Conservation (phyloP, 352 stramenopile genomes). For the Hyaloperonospora arabidopsidis region DNA sequence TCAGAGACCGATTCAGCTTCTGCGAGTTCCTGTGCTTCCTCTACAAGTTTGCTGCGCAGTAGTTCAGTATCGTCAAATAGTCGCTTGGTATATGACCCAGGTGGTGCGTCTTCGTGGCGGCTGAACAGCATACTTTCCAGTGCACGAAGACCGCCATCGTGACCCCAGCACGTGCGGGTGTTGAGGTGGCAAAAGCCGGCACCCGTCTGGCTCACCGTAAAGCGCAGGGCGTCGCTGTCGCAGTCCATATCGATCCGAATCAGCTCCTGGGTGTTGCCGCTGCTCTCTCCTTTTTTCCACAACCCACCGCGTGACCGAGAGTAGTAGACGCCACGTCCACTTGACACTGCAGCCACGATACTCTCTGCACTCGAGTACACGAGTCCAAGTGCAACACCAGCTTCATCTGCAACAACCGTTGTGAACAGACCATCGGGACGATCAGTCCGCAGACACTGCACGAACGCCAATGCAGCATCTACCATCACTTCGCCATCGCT, state of each 20-base stretch:
- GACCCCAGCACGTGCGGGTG: constrained; percentile 92
- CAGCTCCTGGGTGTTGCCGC: constrained; percentile 89
- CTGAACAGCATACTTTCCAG: constrained; percentile 86
- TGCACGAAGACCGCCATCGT: constrained; percentile 75
- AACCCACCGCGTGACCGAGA: constrained; percentile 86
- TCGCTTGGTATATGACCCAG: constrained; percentile 94
- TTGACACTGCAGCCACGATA: constrained; percentile 83
- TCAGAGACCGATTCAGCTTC: constrained; percentile 82
- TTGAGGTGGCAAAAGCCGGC: constrained; percentile 81
- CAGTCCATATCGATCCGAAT: constrained; percentile 92
- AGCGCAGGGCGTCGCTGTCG: constrained; percentile 92
- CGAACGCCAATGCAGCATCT: constrained; percentile 44
- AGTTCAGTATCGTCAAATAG: constrained; percentile 90
- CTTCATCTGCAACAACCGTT: constrained; percentile 90
- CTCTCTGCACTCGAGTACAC: constrained; percentile 93
- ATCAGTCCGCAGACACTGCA: constrained; percentile 83
- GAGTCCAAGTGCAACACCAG: constrained; percentile 84
- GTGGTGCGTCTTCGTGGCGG: constrained; percentile 78
- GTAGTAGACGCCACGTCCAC: constrained; percentile 90
- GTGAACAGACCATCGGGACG: constrained; percentile 87
- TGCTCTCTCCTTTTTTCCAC: constrained; percentile 95
- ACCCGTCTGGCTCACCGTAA: constrained; percentile 87
- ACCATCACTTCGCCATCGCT: constrained; percentile 22
- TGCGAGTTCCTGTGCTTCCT: constrained; percentile 92
- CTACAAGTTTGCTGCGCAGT: constrained; percentile 93